Percentiles rank a stretch among this genome's conserved stretches.
These are phyloP conservation scores for Starmera dryadoides DNA, from an alignment of 805 yeast species.

Conservation along the genomic window DNA sequence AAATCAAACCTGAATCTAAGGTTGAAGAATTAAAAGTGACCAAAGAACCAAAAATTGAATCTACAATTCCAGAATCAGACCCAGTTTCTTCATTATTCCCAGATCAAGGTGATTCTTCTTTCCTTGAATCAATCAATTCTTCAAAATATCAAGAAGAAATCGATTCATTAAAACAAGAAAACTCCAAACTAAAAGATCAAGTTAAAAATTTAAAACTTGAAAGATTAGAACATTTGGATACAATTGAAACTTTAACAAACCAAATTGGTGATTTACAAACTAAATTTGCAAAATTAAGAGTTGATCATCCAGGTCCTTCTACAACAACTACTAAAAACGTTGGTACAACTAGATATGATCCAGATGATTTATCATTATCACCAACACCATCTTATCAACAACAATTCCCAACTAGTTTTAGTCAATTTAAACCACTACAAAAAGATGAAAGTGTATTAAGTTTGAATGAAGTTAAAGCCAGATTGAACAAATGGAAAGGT, in stretches of 20 bases:
- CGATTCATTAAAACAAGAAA: constrained; percentile 23
- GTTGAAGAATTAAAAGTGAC: not conserved
- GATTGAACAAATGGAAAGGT: constrained; percentile 65
- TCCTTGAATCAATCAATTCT: constrained; percentile 15
- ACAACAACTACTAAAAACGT: constrained; percentile 14
- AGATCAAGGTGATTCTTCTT: constrained; percentile 6
- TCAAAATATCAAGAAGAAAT: constrained; percentile 13
- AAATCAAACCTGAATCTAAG: not conserved
- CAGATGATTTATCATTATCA: constrained; percentile 8
- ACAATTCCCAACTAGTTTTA: constrained; percentile 7
- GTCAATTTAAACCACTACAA: constrained; percentile 10
- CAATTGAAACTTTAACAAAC: constrained; percentile 23
- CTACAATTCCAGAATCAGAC: constrained; percentile 6
- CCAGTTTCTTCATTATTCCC: not conserved
- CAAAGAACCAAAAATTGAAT: constrained; percentile 3
- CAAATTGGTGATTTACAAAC: constrained; percentile 19
- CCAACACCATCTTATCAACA: constrained; percentile 16
- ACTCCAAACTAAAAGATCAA: constrained; percentile 28
- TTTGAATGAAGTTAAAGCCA: constrained; percentile 45
- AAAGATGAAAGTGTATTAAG: constrained; percentile 23
- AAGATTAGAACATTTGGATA: constrained; percentile 27
- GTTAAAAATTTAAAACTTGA: constrained; percentile 28
- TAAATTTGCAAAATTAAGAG: constrained; percentile 13
- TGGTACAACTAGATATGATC: constrained; percentile 8
- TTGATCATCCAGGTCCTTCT: constrained; percentile 14